These are phyloP conservation scores for Aureobasidium subglaciale DNA, from an alignment of 2,329 filamentous ascomycete genomes.

Conservation along the genomic window DNA sequence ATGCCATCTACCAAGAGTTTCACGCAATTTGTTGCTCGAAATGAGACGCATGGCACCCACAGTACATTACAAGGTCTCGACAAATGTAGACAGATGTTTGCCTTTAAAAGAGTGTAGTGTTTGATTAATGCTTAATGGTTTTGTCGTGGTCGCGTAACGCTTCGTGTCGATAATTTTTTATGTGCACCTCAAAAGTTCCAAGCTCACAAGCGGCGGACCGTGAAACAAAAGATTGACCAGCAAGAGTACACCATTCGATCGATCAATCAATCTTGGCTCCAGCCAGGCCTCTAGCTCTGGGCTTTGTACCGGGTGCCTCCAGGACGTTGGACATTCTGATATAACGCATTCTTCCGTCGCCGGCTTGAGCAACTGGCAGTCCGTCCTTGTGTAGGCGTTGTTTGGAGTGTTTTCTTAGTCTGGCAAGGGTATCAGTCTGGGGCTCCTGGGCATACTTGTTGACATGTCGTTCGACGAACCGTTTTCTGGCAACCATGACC, in stretches of 20 bases:
- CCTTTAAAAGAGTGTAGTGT: not conserved
- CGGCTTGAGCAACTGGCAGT: conserved; percentile 17
- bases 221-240: not conserved
- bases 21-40: not conserved
- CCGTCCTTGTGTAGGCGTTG: conserved; percentile 19
- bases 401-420: conserved; percentile 18
- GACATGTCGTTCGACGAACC: conserved; percentile 13
- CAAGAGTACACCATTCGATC: not conserved
- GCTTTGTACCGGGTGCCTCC: conserved; percentile 17
- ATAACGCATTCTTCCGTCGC: conserved; percentile 18
- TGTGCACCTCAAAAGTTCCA: not conserved
- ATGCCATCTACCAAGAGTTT: not conserved
- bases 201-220: not conserved
- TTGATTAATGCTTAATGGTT: conserved; percentile 8
- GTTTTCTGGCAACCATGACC: conserved; percentile 91
- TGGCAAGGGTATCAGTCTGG: conserved; percentile 11
- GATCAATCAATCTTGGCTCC: conserved; percentile 19
- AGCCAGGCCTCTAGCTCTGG: conserved; percentile 16
- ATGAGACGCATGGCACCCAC: not conserved
- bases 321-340: conserved; percentile 19
- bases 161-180: conserved; percentile 2
- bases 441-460: not conserved
- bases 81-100: not conserved
- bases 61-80: not conserved
- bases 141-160: conserved; percentile 9